phyloP scores from a whole-genome alignment of 2,329 filamentous ascomycete genomes.

The Pseudocercospora vitis region DNA sequence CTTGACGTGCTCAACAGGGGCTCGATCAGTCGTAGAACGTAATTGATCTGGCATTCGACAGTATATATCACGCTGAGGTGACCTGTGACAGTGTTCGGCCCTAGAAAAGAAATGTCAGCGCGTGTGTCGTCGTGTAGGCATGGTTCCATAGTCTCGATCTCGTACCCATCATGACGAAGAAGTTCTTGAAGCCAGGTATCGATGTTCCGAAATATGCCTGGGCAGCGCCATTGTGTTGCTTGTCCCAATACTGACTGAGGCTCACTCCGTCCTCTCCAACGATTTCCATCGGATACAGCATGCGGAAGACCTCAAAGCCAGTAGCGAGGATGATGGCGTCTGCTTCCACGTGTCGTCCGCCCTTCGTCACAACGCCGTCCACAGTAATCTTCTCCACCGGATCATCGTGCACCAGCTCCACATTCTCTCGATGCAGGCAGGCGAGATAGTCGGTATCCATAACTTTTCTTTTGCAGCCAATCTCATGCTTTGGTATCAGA shows the following conservation, averaged over 20 bases:
- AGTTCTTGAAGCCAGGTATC: conserved; percentile 50
- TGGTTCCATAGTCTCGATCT: background rate
- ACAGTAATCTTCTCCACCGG: conserved; percentile 43
- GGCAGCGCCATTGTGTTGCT: conserved; percentile 34
- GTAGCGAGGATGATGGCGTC: conserved; percentile 53
- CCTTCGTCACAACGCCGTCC: conserved; percentile 42
- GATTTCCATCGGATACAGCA: conserved; percentile 51
- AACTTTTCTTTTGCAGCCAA: conserved; percentile 52
- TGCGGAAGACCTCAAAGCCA: conserved; percentile 51
- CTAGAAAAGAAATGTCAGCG: conserved; percentile 37
- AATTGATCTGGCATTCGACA: conserved; percentile 55
- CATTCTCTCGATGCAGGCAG: conserved; percentile 45
- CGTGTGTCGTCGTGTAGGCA: background rate
- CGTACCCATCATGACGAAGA: conserved; percentile 40
- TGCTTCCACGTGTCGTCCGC: conserved; percentile 42
- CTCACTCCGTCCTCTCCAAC: conserved; percentile 44
- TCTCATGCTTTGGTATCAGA: conserved; percentile 46
- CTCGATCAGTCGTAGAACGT: conserved; percentile 44
- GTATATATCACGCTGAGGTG: conserved; percentile 54
- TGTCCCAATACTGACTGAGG: conserved; percentile 45
- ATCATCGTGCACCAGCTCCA: conserved; percentile 46
- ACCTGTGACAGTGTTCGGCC: conserved; percentile 50
- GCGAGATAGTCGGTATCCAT: conserved; percentile 50
- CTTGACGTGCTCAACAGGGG: conserved; percentile 43
- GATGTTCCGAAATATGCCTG: conserved; percentile 54